Percentiles rank a stretch among this genome's conserved stretches.
phyloP scores from a whole-genome alignment of 225 moss, liverwort and hornwort genomes.

The Neckera pumila region DNA sequence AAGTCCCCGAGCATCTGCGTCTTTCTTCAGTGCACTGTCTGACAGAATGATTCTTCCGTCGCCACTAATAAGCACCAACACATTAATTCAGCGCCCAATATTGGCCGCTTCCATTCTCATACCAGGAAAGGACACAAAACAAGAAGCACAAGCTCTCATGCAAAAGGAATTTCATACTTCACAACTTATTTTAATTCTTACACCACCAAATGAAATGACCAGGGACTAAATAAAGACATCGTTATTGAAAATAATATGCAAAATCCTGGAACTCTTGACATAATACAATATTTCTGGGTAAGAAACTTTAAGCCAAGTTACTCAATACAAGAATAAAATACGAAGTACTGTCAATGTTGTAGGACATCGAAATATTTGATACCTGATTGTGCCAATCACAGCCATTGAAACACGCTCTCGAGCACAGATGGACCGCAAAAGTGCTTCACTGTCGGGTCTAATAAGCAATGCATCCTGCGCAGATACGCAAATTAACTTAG shows the following conservation, averaged over 20 bases:
- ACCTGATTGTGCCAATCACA: conserved; percentile 94
- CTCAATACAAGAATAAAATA: neutral
- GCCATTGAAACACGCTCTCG: conserved; percentile 98
- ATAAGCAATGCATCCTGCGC: conserved; percentile 88
- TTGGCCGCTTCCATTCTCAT: neutral
- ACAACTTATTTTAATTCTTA: neutral
- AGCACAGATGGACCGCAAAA: conserved; percentile 79
- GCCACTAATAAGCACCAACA: conserved; percentile 50
- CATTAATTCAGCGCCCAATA: neutral
- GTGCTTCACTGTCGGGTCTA: conserved; percentile 74
- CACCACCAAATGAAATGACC: neutral
- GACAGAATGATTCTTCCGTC: conserved; percentile 78
- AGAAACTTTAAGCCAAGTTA: neutral
- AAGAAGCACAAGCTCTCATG: neutral
- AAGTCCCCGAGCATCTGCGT: conserved; percentile 54
- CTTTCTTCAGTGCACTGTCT: conserved; percentile 59
- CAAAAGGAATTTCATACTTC: neutral
- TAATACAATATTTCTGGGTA: neutral
- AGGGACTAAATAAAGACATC: neutral
- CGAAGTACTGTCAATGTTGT: neutral
- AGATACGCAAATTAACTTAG: neutral
- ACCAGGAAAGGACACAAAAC: neutral
- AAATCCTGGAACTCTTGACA: neutral
- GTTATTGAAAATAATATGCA: neutral
- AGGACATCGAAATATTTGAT: neutral